Conservation (phyloP, 1,284 basidiomycete genomes). For the Apiotrichum siamense region DNA sequence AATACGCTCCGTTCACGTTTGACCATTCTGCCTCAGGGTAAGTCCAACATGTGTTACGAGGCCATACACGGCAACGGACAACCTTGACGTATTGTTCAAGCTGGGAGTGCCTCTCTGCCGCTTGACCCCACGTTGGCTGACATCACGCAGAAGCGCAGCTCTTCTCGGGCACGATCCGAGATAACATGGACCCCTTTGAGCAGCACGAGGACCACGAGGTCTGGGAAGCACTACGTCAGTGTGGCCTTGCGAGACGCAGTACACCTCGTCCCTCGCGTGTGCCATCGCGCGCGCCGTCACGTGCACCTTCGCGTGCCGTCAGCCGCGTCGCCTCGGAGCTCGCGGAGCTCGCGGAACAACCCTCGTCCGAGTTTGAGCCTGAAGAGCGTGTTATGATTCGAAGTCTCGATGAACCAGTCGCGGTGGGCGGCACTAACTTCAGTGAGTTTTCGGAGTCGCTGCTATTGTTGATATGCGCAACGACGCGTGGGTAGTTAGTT, state of each 20-base stretch:
- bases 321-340: conserved; percentile 15
- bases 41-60: too few species aligned
- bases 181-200: conserved; percentile 51
- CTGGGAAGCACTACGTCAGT: conserved; percentile 52
- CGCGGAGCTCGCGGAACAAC: conserved; percentile 9
- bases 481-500: too few species aligned
- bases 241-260: conserved; percentile 47
- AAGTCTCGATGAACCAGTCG: conserved; percentile 50
- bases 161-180: conserved; percentile 48
- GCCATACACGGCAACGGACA: too few species aligned
- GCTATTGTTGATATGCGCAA: too few species aligned
- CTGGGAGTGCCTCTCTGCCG: too few species aligned
- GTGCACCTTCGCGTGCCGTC: conserved; percentile 23
- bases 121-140: too few species aligned
- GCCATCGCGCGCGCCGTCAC: conserved; percentile 25
- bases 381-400: conserved; percentile 49
- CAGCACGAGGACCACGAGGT: conserved; percentile 50
- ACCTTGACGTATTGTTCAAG: too few species aligned
- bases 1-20: conserved; percentile 50
- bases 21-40: conserved; percentile 52
- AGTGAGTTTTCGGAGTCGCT: conserved; percentile 14
- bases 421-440: conserved; percentile 49
- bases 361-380: conserved; percentile 17
- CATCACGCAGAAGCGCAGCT: conserved; percentile 44
- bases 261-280: conserved; percentile 33